phyloP scores from a whole-genome alignment of 257 asterid species.

The Buddleja alternifolia region DNA sequence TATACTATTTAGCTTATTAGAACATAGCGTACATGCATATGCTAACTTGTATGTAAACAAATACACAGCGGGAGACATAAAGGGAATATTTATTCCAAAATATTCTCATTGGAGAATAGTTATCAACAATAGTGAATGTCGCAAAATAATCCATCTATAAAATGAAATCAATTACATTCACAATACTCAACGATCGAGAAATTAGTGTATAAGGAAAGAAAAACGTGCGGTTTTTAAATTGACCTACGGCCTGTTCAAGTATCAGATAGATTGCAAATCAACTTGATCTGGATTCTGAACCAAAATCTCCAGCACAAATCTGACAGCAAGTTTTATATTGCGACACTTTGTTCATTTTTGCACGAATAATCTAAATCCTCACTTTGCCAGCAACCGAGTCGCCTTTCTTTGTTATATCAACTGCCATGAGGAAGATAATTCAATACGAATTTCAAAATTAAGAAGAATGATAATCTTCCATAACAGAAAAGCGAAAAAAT shows the following conservation, averaged over 20 bases:
- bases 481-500: too few species aligned
- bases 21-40: not conserved
- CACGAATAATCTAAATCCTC: constrained; percentile 26
- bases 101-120: not conserved
- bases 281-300: not conserved
- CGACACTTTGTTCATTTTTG: constrained; percentile 13
- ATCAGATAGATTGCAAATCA: not conserved
- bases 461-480: not conserved
- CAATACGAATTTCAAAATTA: not conserved
- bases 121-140: not conserved
- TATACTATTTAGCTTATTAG: too few species aligned
- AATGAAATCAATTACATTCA: not conserved
- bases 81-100: not conserved
- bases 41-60: not conserved
- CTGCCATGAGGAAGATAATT: constrained; percentile 34
- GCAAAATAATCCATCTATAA: not conserved
- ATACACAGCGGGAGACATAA: not conserved
- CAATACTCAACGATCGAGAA: not conserved
- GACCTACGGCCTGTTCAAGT: constrained; percentile 5
- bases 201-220: not conserved
- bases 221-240: not conserved
- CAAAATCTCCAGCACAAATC: not conserved
- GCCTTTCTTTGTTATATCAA: constrained; percentile 36
- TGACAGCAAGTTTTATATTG: not conserved
- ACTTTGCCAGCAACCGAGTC: constrained; percentile 33